Conservation (phyloP, 306 rosid species). For the Geum urbanum region DNA sequence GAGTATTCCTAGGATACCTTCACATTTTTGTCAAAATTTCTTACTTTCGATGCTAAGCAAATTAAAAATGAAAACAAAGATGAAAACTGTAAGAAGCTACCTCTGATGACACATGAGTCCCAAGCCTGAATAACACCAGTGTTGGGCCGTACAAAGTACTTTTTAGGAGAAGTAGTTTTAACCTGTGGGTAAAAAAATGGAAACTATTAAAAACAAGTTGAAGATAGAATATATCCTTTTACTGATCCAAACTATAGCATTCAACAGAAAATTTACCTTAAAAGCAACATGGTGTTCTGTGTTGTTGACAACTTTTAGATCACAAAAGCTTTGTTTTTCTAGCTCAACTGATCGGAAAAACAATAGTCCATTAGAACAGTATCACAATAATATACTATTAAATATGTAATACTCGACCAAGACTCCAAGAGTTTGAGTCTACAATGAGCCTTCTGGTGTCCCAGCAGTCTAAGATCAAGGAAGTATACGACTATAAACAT, state of each 20-base stretch:
- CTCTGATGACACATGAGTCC: constrained; percentile 90
- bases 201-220: background rate
- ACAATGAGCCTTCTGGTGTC: background rate
- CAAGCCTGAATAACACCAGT: constrained; percentile 75
- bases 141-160: constrained; percentile 95
- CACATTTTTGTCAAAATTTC: background rate
- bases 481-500: too few species aligned
- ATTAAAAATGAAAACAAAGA: background rate
- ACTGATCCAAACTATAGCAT: background rate
- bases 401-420: background rate
- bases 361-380: constrained; percentile 18
- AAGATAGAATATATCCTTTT: constrained; percentile 10
- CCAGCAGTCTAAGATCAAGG: too few species aligned
- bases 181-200: constrained; percentile 44
- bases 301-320: constrained; percentile 77
- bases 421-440: background rate
- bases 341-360: constrained; percentile 65
- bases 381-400: background rate
- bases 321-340: constrained; percentile 83
- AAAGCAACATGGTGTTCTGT: constrained; percentile 74
- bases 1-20: background rate
- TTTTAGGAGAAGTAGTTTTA: constrained; percentile 97
- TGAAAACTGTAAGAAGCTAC: constrained; percentile 34
- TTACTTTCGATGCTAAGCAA: background rate
- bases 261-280: constrained; percentile 49